These are phyloP conservation scores for Daldinia sp. DNA, from an alignment of 2,329 filamentous ascomycete genomes.

Conservation along the genomic window DNA sequence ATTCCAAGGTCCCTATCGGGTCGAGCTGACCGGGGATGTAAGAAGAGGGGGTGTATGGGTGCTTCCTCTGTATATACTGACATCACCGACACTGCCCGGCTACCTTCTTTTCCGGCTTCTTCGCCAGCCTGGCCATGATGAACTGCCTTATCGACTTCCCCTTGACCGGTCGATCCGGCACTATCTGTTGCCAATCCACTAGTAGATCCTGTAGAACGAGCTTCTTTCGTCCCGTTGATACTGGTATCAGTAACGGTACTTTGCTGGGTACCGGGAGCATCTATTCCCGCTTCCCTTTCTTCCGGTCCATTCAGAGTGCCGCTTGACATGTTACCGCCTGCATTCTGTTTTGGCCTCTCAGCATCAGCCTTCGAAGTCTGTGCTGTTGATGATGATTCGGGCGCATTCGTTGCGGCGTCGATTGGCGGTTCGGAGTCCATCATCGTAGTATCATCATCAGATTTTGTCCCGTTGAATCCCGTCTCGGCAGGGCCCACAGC, in stretches of 20 bases:
- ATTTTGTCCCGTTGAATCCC: slow-evolving; percentile 18
- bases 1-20: slow-evolving; percentile 77
- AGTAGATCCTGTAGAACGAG: neutral
- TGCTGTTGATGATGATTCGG: slow-evolving; percentile 28
- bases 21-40: slow-evolving; percentile 67
- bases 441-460: slow-evolving; percentile 43
- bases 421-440: slow-evolving; percentile 37
- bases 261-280: slow-evolving; percentile 9
- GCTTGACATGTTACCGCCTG: neutral
- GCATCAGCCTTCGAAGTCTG: slow-evolving; percentile 31
- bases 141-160: slow-evolving; percentile 31
- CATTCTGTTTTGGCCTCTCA: slow-evolving; percentile 12
- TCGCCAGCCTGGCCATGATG: slow-evolving; percentile 29
- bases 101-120: slow-evolving; percentile 33
- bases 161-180: slow-evolving; percentile 24
- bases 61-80: slow-evolving; percentile 58
- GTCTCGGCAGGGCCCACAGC: slow-evolving; percentile 17
- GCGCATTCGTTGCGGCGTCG: slow-evolving; percentile 32
- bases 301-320: neutral
- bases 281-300: slow-evolving; percentile 6
- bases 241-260: slow-evolving; percentile 6
- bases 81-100: slow-evolving; percentile 43
- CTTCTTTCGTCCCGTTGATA: slow-evolving; percentile 15
- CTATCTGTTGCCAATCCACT: slow-evolving; percentile 31
- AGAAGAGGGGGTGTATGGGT: slow-evolving; percentile 79